Base-by-base conservation (phyloP, 345 rosid genomes). In the Gossypium longicalyx region DNA sequence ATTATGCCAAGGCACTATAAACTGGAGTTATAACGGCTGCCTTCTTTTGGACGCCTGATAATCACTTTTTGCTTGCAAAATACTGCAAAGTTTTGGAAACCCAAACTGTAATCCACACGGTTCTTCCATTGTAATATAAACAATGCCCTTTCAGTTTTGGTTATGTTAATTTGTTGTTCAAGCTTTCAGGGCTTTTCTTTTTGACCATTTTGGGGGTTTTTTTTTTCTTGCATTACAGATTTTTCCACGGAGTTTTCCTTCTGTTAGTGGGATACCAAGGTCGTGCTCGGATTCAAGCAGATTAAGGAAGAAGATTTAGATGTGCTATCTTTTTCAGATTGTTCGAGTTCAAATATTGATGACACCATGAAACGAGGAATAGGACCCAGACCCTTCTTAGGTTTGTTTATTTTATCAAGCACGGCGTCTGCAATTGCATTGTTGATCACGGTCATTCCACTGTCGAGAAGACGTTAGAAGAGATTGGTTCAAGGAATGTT, bases 11-110 rank as follows among this genome's bases (percentile, higher is more conserved):
- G 16, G 74, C 79, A 43, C 49, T 80, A 56, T 17, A 43, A 22
- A 66, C 45, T 13, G 77, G 77, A 49, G 8, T 59, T 9, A 59
- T 80, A n/a, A 58, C 12, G 49, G 79, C 71, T 51, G 82, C 79
- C 15, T 76, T 76, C 34, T 2, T 80, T 27, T 23, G 62, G 19
- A 15, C 6, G 12, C 79, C 82, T 38, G 34, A 59, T 29, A 65
- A 52, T 38, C 11, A 48, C 0, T 2, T 54, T 38, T 38, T 70
- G 19, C 29, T 12, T 4, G 17, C 61, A 52, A 70, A 70, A n/a
- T 65, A 70, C 76, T 20, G 34, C 34, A 45, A 7, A 63, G 78
- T 7, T 79, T 75, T 45, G 48, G 38, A 22, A 19, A 25, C 11
- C 44, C 59, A 51, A n/a, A 0, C 7, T 27, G 19, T 57, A 12